Evolutionary conservation across 257 asterid species (phyloP).

Genomic region (Lavandula angustifolia): DNA sequence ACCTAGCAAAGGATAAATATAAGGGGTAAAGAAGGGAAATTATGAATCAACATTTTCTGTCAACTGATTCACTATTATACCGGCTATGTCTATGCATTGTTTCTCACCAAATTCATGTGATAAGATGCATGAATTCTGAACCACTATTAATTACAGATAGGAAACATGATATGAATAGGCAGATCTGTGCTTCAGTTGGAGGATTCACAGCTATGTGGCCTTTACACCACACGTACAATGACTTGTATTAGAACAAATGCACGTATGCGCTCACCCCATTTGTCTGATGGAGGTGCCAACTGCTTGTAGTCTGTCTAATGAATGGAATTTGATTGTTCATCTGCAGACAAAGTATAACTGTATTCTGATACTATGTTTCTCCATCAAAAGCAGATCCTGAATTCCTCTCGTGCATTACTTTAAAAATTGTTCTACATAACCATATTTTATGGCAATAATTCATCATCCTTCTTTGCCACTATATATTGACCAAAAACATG

Average conservation of each 20-base stretch:
- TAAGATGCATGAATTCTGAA: background rate
- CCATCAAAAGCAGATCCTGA: background rate
- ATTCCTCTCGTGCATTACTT: background rate
- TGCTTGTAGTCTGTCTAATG: background rate
- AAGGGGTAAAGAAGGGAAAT: too few species aligned
- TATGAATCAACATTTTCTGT: too few species aligned
- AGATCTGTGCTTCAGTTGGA: background rate
- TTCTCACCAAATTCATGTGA: background rate
- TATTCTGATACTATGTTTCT: background rate
- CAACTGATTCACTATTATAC: too few species aligned
- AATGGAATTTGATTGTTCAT: background rate
- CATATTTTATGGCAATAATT: background rate
- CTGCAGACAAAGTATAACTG: background rate
- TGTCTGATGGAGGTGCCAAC: background rate
- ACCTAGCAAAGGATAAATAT: too few species aligned
- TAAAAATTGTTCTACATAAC: background rate
- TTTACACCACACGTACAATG: background rate
- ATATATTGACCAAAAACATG: background rate
- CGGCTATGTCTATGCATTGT: too few species aligned
- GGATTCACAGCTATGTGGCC: background rate
- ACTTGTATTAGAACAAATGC: background rate
- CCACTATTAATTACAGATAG: background rate
- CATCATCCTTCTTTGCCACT: conserved; percentile 4
- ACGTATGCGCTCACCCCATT: background rate
- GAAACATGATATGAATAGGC: background rate